Conservation (phyloP, 2,329 filamentous ascomycete genomes). For the Tolypocladium pustulatum region DNA sequence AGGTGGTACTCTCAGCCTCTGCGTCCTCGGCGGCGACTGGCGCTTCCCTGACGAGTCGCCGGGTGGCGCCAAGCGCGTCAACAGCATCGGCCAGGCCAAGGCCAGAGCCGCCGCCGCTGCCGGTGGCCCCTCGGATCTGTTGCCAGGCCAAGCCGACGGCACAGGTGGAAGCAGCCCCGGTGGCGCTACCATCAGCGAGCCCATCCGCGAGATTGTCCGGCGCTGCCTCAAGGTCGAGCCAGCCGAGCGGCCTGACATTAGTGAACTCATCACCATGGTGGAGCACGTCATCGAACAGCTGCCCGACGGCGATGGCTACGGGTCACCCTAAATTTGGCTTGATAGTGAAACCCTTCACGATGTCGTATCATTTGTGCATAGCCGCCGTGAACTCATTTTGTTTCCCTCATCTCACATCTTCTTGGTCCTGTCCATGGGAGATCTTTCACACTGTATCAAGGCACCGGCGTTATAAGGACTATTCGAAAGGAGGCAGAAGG, state of each 20-base stretch:
- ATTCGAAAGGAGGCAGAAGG: neutral
- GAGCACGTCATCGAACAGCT: conserved; percentile 54
- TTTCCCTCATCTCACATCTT: neutral
- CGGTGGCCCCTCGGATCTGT: conserved; percentile 9
- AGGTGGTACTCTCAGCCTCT: conserved; percentile 84
- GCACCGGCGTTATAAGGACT: neutral
- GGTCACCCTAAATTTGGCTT: neutral
- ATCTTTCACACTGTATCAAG: neutral
- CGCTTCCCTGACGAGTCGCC: conserved; percentile 83
- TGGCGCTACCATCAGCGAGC: conserved; percentile 58
- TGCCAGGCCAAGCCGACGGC: neutral
- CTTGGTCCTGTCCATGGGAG: too few relatives aligned
- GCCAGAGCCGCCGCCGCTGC: conserved; percentile 14
- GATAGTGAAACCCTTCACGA: neutral
- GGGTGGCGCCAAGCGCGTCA: conserved; percentile 38
- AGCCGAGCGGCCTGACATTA: conserved; percentile 74
- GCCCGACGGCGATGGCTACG: conserved; percentile 3
- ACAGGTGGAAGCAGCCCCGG: conserved; percentile 11
- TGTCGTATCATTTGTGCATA: neutral
- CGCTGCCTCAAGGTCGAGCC: conserved; percentile 82
- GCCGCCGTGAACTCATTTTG: neutral
- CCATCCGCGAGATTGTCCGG: conserved; percentile 78
- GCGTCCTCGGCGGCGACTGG: conserved; percentile 90
- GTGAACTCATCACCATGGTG: conserved; percentile 72
- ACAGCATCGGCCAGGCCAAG: conserved; percentile 25